Evolutionary conservation across 1,139 yeast species (phyloP).

Genomic region (Debaryomyces nepalensis): DNA sequence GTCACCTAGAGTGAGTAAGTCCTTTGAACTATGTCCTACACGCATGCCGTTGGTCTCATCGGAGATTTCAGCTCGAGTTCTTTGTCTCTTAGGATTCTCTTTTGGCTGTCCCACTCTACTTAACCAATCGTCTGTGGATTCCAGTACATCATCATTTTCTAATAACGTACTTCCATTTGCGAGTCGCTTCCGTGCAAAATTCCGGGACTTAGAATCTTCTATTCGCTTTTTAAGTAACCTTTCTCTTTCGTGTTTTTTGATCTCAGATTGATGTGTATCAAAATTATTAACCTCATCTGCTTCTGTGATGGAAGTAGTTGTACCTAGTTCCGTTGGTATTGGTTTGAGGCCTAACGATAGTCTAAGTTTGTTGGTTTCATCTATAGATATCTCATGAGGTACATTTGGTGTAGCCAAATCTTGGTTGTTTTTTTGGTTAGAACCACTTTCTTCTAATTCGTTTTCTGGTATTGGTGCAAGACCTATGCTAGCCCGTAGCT

Average conservation of each 20-base stretch:
- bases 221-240: slow-evolving; percentile 20
- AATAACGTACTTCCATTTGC: slow-evolving; percentile 25
- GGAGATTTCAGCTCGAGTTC: background rate
- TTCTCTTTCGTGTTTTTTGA: slow-evolving; percentile 16
- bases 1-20: slow-evolving; percentile 41
- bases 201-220: slow-evolving; percentile 24
- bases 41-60: slow-evolving; percentile 24
- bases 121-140: slow-evolving; percentile 32
- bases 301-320: background rate
- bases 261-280: slow-evolving; percentile 20
- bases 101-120: slow-evolving; percentile 13
- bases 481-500: slow-evolving; percentile 37
- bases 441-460: background rate
- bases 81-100: slow-evolving; percentile 14
- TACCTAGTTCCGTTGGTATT: slow-evolving; percentile 29
- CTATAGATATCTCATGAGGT: slow-evolving; percentile 40
- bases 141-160: slow-evolving; percentile 31
- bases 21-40: slow-evolving; percentile 51
- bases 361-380: slow-evolving; percentile 58
- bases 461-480: slow-evolving; percentile 27
- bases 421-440: background rate
- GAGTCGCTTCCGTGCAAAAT: slow-evolving; percentile 25
- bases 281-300: slow-evolving; percentile 20
- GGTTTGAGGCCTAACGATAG: slow-evolving; percentile 53
- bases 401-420: background rate